Evolutionary conservation across 2,329 filamentous ascomycete species (phyloP).

Genomic region (Botrytis elliptica): DNA sequence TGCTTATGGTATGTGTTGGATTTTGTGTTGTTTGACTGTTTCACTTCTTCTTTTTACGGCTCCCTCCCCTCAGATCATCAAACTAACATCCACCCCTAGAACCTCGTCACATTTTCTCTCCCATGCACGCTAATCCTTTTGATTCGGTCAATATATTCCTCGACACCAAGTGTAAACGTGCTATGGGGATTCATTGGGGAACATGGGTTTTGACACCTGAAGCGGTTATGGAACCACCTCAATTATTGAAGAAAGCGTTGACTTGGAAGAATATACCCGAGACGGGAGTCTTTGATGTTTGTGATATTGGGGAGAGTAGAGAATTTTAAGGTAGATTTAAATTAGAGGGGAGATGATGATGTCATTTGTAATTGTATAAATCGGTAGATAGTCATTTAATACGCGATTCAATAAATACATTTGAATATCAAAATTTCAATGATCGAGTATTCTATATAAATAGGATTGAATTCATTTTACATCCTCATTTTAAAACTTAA

Average conservation of each 20-base stretch:
- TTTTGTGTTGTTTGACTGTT: too few species aligned
- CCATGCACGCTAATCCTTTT: conserved; percentile 81
- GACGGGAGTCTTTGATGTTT: conserved; percentile 75
- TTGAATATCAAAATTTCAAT: not conserved
- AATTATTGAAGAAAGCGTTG: conserved; percentile 69
- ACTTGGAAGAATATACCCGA: conserved; percentile 64
- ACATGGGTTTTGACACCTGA: conserved; percentile 64
- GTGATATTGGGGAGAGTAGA: conserved; percentile 78
- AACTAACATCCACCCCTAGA: conserved; percentile 36
- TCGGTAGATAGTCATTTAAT: not conserved
- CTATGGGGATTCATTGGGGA: conserved; percentile 91
- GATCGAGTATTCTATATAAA: too few species aligned
- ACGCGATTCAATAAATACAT: not conserved
- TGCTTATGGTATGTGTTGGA: conserved; percentile 56
- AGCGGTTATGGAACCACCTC: conserved; percentile 79
- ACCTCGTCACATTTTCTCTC: conserved; percentile 69
- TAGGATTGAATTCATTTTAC: too few species aligned
- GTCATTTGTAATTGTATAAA: not conserved
- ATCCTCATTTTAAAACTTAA: too few species aligned
- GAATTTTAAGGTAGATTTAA: conserved; percentile 57
- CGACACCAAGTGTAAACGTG: conserved; percentile 74
- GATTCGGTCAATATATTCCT: conserved; percentile 87
- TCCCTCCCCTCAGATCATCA: not conserved
- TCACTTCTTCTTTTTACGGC: too few species aligned
- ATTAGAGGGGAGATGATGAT: not conserved